Evolutionary conservation across 805 yeast species (phyloP).

Genomic region (Clavispora santaluciae): DNA sequence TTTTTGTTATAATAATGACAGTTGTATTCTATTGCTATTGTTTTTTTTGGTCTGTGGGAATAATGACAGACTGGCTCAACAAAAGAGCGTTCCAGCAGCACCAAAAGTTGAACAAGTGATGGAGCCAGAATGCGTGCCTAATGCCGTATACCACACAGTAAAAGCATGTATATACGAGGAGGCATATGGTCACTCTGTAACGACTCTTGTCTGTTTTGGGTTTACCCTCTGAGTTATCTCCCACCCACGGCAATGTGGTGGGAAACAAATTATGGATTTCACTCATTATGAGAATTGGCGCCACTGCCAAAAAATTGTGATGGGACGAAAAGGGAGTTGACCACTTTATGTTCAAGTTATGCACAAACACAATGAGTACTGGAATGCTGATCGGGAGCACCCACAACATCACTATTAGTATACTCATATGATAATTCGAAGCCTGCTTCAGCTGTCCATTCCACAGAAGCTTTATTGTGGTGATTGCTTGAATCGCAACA

Average conservation of each 20-base stretch:
- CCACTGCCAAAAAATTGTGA: conserved; percentile 72
- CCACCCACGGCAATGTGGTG: conserved; percentile 34
- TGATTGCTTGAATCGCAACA: conserved; percentile 52
- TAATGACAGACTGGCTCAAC: not conserved
- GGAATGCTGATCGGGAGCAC: conserved; percentile 76
- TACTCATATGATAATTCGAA: conserved; percentile 58
- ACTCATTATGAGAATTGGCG: conserved; percentile 63
- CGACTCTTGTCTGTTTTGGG: conserved; percentile 1
- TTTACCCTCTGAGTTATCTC: conserved; percentile 2
- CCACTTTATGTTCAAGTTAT: conserved; percentile 74
- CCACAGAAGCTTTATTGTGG: conserved; percentile 35
- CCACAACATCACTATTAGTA: conserved; percentile 69
- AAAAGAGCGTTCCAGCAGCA: conserved; percentile 41
- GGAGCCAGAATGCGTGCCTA: conserved; percentile 80
- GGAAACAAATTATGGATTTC: conserved; percentile 40
- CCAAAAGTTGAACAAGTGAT: conserved; percentile 65
- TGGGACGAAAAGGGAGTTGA: conserved; percentile 81
- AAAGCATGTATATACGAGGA: conserved; percentile 49
- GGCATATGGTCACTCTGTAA: conserved; percentile 17
- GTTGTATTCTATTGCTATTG: not conserved
- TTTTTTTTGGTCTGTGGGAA: not conserved
- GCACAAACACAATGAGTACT: conserved; percentile 73
- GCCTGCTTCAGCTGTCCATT: conserved; percentile 12
- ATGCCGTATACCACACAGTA: conserved; percentile 72
- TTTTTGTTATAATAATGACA: not conserved